Percentiles rank a stretch among this genome's conserved stretches.
Conservation (phyloP, 805 yeast species). For the Candida hispaniensis region DNA sequence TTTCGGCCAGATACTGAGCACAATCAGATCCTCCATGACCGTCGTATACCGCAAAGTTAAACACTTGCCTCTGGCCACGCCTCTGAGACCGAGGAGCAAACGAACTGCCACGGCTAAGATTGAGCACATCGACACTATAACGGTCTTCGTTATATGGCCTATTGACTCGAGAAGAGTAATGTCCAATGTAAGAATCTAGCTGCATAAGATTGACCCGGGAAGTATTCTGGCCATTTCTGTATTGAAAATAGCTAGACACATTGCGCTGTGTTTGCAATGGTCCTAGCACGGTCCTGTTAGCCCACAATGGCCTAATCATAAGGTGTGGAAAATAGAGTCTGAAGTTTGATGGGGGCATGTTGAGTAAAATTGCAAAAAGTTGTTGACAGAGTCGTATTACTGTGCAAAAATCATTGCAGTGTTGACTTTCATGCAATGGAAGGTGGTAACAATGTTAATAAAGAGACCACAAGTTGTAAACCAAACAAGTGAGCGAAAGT, state of each 20-base stretch:
- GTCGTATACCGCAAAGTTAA: constrained; percentile 72
- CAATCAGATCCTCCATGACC: constrained; percentile 91
- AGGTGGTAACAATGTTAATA: no score
- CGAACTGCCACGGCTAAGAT: constrained; percentile 32
- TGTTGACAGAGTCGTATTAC: no score
- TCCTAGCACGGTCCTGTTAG: no score
- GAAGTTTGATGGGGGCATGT: no score
- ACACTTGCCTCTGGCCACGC: constrained; percentile 33
- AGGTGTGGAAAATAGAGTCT: no score
- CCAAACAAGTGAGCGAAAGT: no score
- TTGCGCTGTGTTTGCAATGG: no score
- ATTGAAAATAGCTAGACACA: constrained; percentile 15
- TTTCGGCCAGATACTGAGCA: constrained; percentile 44
- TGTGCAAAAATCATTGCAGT: no score
- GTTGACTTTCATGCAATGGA: no score
- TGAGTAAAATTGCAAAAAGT: no score
- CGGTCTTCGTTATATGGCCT: constrained; percentile 74
- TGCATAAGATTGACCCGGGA: constrained; percentile 47
- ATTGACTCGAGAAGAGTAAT: constrained; percentile 63
- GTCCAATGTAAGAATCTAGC: constrained; percentile 72
- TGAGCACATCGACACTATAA: constrained; percentile 53
- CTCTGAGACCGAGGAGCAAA: constrained; percentile 21
- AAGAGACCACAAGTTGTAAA: no score
- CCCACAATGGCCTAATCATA: no score
- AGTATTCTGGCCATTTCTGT: constrained; percentile 9